Conservation (phyloP, 805 yeast genomes). For the Teunomyces atbi region DNA sequence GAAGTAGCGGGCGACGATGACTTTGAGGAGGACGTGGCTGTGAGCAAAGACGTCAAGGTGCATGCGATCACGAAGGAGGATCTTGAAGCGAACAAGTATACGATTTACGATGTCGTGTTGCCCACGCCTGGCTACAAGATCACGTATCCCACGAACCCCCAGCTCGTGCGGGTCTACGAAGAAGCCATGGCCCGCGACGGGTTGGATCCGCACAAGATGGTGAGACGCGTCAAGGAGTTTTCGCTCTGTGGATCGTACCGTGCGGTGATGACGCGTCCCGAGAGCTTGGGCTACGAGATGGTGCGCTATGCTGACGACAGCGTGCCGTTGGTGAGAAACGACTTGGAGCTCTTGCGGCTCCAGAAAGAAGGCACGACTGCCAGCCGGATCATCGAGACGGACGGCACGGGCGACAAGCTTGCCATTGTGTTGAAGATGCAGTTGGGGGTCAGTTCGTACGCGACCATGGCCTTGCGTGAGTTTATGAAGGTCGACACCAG, state of each 20-base stretch:
- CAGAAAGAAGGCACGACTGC: conserved; percentile 21
- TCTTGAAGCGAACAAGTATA: conserved; percentile 50
- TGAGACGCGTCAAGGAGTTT: conserved; percentile 80
- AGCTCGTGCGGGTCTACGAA: conserved; percentile 59
- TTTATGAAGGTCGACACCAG: conserved; percentile 76
- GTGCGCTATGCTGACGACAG: conserved; percentile 61
- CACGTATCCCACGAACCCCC: conserved; percentile 71
- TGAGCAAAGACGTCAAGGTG: conserved; percentile 60
- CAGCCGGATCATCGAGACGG: conserved; percentile 19
- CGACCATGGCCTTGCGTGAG: conserved; percentile 96
- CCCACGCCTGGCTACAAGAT: conserved; percentile 98
- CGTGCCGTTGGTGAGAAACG: conserved; percentile 77
- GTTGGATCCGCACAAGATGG: conserved; percentile 82
- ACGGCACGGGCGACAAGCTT: conserved; percentile 37
- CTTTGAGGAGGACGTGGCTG: conserved; percentile 70
- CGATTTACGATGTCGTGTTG: conserved; percentile 80
- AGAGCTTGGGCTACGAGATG: conserved; percentile 57
- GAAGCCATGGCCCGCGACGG: conserved; percentile 77
- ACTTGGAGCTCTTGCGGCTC: conserved; percentile 47
- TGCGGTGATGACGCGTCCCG: conserved; percentile 64
- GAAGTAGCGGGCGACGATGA: conserved; percentile 44
- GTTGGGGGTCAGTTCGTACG: conserved; percentile 85
- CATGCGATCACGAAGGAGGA: conserved; percentile 76
- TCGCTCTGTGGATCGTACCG: conserved; percentile 92
- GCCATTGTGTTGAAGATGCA: conserved; percentile 78